Percentiles rank a stretch among this genome's conserved stretches.
These are phyloP conservation scores for Podila epicladia DNA, from an alignment of 192 early-diverging fungal genomes.

Conservation along the genomic window DNA sequence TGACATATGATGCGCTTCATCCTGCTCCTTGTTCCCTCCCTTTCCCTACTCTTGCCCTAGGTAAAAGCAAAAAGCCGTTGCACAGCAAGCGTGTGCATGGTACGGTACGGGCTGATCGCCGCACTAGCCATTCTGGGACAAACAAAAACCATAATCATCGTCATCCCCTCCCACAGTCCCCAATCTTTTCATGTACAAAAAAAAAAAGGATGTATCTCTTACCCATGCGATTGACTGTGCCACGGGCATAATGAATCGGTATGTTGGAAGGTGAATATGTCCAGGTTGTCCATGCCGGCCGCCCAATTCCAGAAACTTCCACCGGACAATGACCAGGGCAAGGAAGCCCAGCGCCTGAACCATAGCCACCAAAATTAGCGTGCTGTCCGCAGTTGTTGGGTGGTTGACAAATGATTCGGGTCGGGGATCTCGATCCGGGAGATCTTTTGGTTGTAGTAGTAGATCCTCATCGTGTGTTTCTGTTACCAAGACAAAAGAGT, in stretches of 20 bases:
- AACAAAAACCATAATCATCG: not conserved
- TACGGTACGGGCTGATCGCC: too few species aligned
- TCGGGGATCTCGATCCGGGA: conserved; percentile 29
- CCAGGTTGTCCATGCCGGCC: conserved; percentile 40
- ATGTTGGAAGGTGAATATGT: conserved; percentile 39
- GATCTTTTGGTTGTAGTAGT: conserved; percentile 27
- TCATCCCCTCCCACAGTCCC: too few species aligned
- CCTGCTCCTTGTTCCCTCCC: too few species aligned
- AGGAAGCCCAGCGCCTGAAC: conserved; percentile 35
- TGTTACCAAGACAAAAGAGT: not conserved
- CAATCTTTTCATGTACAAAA: too few species aligned
- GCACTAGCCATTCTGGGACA: not conserved
- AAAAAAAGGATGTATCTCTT: conserved; percentile 5
- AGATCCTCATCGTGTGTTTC: conserved; percentile 19
- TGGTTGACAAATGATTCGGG: conserved; percentile 44
- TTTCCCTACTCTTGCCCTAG: too few species aligned
- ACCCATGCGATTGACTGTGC: conserved; percentile 47
- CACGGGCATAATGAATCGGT: conserved; percentile 49
- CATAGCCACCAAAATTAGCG: conserved; percentile 29
- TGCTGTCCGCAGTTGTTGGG: conserved; percentile 34
- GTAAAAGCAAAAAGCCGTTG: too few species aligned
- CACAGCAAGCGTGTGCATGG: too few species aligned
- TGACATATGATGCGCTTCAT: too few species aligned
- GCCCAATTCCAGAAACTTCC: conserved; percentile 40
- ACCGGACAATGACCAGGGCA: conserved; percentile 26